A percentile compares a stretch with the other conserved stretches of the same genome.
Evolutionary conservation across 208 protist genomes (phyloP).

Genomic region (Acanthamoeba triangularis): DNA sequence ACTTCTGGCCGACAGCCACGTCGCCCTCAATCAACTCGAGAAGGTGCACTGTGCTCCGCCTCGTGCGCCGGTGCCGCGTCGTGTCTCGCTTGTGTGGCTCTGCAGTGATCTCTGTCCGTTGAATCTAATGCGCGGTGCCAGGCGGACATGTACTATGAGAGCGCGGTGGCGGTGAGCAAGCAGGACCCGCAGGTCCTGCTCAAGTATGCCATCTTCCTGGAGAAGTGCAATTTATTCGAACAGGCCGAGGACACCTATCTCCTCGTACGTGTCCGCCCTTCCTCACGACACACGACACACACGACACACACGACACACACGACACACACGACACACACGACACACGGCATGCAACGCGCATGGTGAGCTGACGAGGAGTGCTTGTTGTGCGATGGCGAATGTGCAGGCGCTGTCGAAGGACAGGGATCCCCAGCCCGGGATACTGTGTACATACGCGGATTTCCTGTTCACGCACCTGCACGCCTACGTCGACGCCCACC

Average conservation of each 20-base stretch:
- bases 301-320: background rate
- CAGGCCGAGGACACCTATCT: conserved; percentile 51
- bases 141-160: background rate
- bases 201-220: conserved; percentile 65
- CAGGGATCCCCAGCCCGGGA: background rate
- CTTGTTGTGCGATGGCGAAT: background rate
- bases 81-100: background rate
- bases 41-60: background rate
- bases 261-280: background rate
- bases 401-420: background rate
- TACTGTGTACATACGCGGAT: conserved; percentile 64
- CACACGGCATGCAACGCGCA: background rate
- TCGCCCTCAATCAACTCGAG: background rate
- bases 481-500: conserved; percentile 49
- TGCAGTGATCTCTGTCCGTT: background rate
- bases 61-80: background rate
- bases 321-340: too few species aligned
- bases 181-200: conserved; percentile 5
- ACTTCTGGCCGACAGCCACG: background rate
- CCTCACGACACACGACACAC: background rate
- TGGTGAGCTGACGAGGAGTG: background rate
- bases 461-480: conserved; percentile 40
- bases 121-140: background rate
- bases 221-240: conserved; percentile 7
- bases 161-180: background rate